phyloP scores from a whole-genome alignment of 2,329 filamentous ascomycete genomes.

The Ophiostoma sp. region DNA sequence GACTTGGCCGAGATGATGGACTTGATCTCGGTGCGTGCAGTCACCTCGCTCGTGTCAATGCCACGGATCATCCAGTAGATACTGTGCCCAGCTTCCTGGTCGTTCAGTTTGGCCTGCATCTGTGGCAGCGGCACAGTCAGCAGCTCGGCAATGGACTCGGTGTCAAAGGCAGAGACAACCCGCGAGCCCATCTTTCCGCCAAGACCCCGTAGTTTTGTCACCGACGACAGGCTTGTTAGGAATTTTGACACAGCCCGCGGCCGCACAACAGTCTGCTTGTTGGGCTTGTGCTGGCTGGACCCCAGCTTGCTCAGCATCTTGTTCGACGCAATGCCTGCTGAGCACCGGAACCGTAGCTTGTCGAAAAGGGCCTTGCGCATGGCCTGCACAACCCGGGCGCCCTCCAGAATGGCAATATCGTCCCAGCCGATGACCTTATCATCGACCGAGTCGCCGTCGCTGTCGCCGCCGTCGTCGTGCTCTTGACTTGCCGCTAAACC shows the following conservation, averaged over 20 bases:
- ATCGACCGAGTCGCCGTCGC: background rate
- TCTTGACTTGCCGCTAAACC: background rate
- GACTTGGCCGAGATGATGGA: constrained; percentile 97
- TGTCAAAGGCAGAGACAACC: constrained; percentile 72
- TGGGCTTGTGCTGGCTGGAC: constrained; percentile 86
- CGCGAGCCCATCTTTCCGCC: constrained; percentile 92
- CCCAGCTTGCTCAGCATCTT: constrained; percentile 93
- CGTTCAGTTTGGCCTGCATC: constrained; percentile 70
- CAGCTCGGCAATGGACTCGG: constrained; percentile 72
- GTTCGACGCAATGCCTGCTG: constrained; percentile 80
- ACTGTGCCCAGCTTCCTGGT: constrained; percentile 74
- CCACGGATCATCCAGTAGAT: constrained; percentile 80
- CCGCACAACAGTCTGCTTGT: constrained; percentile 88
- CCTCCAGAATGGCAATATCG: constrained; percentile 80
- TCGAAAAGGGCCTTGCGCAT: constrained; percentile 65
- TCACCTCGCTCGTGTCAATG: constrained; percentile 82
- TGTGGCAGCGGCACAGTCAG: constrained; percentile 67
- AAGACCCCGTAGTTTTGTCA: constrained; percentile 91
- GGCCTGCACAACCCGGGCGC: constrained; percentile 78
- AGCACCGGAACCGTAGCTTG: constrained; percentile 80
- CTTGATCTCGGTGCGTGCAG: constrained; percentile 86
- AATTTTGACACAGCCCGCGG: constrained; percentile 77
- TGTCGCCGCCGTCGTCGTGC: background rate
- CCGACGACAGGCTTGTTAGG: constrained; percentile 79
- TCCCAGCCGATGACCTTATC: constrained; percentile 75